These are phyloP conservation scores for Corrigiola litoralis DNA, from an alignment of 179 eudicot genomes.

Conservation along the genomic window DNA sequence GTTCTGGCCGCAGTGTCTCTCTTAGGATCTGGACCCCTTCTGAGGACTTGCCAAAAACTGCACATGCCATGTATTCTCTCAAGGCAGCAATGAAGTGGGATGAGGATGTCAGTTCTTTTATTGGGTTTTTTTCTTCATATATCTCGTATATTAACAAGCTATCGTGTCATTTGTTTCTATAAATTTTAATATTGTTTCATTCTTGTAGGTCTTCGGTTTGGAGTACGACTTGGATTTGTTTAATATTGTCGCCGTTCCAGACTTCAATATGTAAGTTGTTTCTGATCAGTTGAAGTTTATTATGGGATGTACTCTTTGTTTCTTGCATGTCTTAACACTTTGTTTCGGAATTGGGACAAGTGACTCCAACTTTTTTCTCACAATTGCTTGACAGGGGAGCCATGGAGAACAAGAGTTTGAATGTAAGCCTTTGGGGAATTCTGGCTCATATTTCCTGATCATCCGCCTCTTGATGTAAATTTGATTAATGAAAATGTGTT, in stretches of 20 bases:
- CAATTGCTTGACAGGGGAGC: constrained; percentile 77
- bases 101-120: constrained; percentile 65
- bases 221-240: constrained; percentile 97
- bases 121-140: constrained; percentile 6
- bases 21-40: constrained; percentile 94
- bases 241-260: constrained; percentile 96
- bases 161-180: not conserved
- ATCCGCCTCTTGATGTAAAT: not conserved
- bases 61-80: constrained; percentile 97
- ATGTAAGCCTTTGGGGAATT: constrained; percentile 43
- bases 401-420: constrained; percentile 98
- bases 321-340: not conserved
- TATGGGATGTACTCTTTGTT: not conserved
- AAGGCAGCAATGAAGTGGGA: constrained; percentile 99
- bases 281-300: not conserved
- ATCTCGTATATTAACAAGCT: constrained; percentile 1
- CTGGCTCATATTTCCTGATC: not conserved
- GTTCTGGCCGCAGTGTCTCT: constrained; percentile 83
- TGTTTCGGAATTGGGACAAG: no score
- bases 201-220: constrained; percentile 81
- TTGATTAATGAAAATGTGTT: constrained; percentile 4
- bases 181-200: not conserved
- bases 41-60: constrained; percentile 83
- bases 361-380: not conserved
- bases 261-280: constrained; percentile 84